These are phyloP conservation scores for Iris pallida DNA, from an alignment of 116 monocot genomes.

Conservation along the genomic window DNA sequence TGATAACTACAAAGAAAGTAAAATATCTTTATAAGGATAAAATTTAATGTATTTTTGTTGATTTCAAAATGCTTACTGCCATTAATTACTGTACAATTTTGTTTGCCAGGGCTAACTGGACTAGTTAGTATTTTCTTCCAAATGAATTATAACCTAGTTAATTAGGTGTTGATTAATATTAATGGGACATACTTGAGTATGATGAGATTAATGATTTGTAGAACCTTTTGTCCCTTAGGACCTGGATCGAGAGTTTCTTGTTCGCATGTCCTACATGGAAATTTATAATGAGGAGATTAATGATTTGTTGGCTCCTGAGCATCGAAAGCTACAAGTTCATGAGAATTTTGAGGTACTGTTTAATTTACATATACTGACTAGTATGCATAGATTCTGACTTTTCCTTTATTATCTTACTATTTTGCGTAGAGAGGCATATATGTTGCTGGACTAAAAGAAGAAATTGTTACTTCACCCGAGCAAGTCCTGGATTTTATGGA, in stretches of 20 bases:
- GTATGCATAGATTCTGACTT: not conserved
- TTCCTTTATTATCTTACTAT: not conserved
- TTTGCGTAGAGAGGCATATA: conserved; percentile 82
- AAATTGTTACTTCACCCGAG: conserved; percentile 77
- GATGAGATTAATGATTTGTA: too few species aligned
- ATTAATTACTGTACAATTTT: too few species aligned
- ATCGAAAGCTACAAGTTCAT: conserved; percentile 86
- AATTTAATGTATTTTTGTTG: too few species aligned
- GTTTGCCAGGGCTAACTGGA: too few species aligned
- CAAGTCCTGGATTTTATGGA: conserved; percentile 89
- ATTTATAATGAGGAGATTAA: conserved; percentile 99
- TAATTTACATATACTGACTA: conserved; percentile 11
- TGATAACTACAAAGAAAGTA: too few species aligned
- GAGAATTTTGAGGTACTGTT: conserved; percentile 76
- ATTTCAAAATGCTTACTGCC: too few species aligned
- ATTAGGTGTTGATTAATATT: too few species aligned
- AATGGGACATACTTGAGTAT: too few species aligned
- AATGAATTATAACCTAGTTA: too few species aligned
- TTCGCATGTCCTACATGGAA: conserved; percentile 98
- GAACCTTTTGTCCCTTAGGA: conserved; percentile 30
- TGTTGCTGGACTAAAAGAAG: conserved; percentile 94
- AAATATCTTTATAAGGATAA: too few species aligned
- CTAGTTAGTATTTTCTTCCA: too few species aligned
- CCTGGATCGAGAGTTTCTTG: conserved; percentile 69
- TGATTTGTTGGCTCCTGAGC: conserved; percentile 92